These are phyloP conservation scores for Calcarisporium arbuscula DNA, from an alignment of 2,329 filamentous ascomycete species.

Conservation along the genomic window DNA sequence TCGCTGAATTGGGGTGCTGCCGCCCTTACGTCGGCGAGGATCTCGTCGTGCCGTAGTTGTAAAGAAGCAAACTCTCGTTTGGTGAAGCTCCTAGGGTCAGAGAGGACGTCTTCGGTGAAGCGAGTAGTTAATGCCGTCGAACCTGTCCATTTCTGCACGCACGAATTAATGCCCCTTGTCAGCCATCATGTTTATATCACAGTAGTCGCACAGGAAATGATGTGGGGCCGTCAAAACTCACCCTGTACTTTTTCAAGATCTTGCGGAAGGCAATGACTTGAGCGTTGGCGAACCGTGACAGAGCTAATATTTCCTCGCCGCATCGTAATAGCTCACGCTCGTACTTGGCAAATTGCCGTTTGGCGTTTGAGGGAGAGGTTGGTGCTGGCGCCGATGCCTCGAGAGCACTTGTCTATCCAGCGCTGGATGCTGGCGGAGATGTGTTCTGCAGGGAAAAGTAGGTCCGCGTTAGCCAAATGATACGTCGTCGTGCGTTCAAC, in stretches of 20 bases:
- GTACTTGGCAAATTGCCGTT: constrained; percentile 48
- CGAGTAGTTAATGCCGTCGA: constrained; percentile 58
- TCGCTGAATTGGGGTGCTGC: constrained; percentile 34
- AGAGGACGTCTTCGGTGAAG: constrained; percentile 61
- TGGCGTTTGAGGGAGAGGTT: constrained; percentile 39
- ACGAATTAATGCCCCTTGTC: background rate
- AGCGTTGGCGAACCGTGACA: constrained; percentile 66
- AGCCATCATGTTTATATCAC: constrained; percentile 5
- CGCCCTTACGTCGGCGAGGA: constrained; percentile 40
- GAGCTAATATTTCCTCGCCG: constrained; percentile 63
- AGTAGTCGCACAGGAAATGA: too few relatives aligned
- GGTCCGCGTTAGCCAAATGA: constrained; percentile 7
- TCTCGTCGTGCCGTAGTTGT: constrained; percentile 42
- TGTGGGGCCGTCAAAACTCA: constrained; percentile 24
- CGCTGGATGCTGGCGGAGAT: constrained; percentile 41
- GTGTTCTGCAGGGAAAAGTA: constrained; percentile 33
- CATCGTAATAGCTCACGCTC: constrained; percentile 49
- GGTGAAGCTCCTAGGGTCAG: constrained; percentile 65
- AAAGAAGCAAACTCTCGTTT: constrained; percentile 55
- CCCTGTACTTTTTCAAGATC: constrained; percentile 77
- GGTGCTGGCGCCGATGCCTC: constrained; percentile 21
- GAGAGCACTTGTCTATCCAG: constrained; percentile 37
- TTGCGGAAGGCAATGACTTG: constrained; percentile 75
- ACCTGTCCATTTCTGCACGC: constrained; percentile 68
- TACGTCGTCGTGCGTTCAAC: background rate